A percentile compares a stretch with the other conserved stretches of the same genome.
Evolutionary conservation across 306 rosid species (phyloP).

Genomic region (Cucurbita moschata): DNA sequence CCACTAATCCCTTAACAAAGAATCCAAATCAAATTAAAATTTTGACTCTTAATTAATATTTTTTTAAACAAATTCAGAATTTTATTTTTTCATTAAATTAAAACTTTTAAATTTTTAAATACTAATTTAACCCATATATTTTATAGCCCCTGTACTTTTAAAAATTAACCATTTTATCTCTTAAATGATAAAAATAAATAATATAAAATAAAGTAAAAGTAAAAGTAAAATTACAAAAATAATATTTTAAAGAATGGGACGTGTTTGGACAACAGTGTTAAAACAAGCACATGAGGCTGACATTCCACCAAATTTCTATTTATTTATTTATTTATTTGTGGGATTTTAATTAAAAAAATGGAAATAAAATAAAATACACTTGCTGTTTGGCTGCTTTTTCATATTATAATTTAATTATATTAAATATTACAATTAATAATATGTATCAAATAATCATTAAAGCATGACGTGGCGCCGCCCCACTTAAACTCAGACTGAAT

Average conservation of each 20-base stretch:
- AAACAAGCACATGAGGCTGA: neutral
- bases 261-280: neutral
- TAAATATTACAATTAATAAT: neutral
- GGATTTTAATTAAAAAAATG: no score
- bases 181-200: no score
- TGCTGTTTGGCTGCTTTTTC: neutral
- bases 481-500: neutral
- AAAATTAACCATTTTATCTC: no score
- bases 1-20: no score
- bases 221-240: no score
- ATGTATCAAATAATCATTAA: neutral
- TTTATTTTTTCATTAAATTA: neutral
- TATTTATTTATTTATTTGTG: neutral
- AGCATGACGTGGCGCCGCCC: neutral
- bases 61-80: neutral
- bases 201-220: no score
- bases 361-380: neutral
- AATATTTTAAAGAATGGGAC: no score
- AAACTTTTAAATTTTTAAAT: no score
- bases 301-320: neutral
- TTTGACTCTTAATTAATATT: no score
- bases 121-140: no score
- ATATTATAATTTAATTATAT: neutral
- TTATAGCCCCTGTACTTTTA: no score
- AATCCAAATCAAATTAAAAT: no score